Evolutionary conservation across 192 early-diverging fungal species (phyloP), one percentile per base, ranked within the genome.

Genomic region (Coemansia sp.): DNA sequence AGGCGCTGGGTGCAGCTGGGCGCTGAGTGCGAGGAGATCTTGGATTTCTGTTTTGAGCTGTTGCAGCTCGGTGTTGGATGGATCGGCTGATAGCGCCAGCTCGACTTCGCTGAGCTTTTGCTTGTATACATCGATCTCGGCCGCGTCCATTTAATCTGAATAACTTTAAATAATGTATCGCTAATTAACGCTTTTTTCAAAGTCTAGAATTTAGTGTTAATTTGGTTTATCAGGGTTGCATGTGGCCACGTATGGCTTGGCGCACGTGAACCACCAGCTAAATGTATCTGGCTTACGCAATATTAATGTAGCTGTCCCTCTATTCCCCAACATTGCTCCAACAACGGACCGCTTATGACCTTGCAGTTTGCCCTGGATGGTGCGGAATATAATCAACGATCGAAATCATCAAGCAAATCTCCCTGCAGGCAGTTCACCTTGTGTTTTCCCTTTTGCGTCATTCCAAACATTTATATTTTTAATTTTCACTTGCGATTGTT

Each of bases 51-150:
- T 22, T 60, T 66, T 70, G 22, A 79, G 67, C 53, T 66, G 66
- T 53, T 57, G 71, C n/a, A 79, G 76, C 53, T 79, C 76, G 4
- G 49, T 57, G 64, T 70, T 79, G 22, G 43, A 32, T 5, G 76
- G 76, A 39, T 79, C 76, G 1, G 70, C 67, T 11, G 67, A 66
- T 3, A 79, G 64, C 10, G 76, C 76, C 9, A 79, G 70, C 61
- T 79, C 70, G 2, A 79, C 76, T 32, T 79, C 76, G 45, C 56
- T 39, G 2, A 79, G 60, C 43, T 74, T 70, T 49, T 72, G 73
- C 21, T 45, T 25, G 53, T 79, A 79, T n/a, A 62, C 14, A 22
- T 70, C 76, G 43, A 79, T 62, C 32, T 79, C 76, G 15, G 50
- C 39, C 12, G 71, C 59, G 38, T 79, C 76, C 76, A 79, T 79